Evolutionary conservation across 192 early-diverging fungal genomes (phyloP).

Genomic region (Linnemannia hyalina): DNA sequence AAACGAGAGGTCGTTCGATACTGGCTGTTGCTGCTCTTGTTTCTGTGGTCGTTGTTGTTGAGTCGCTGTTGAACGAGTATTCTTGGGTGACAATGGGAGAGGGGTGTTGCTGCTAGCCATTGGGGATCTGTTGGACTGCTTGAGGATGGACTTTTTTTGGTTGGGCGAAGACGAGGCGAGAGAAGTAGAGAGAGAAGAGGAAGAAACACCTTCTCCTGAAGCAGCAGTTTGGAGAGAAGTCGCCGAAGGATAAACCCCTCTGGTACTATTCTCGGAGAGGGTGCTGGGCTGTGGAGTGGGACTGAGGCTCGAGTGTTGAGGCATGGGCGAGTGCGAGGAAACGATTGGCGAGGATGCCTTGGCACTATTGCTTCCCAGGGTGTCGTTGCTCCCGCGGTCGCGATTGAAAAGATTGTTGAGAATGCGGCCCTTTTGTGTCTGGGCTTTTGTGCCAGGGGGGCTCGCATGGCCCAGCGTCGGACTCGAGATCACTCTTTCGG

Average conservation of each 20-base stretch:
- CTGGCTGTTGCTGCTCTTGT: conserved; percentile 1
- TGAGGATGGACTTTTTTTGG: conserved; percentile 20
- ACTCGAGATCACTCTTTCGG: conserved; percentile 22
- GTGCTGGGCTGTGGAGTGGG: background rate
- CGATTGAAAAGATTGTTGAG: conserved; percentile 23
- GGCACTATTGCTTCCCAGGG: background rate
- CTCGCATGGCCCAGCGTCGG: conserved; percentile 1
- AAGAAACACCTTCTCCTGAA: background rate
- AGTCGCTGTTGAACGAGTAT: background rate
- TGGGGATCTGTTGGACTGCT: background rate
- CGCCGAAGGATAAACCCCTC: background rate
- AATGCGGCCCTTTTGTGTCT: conserved; percentile 16
- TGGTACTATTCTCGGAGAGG: background rate
- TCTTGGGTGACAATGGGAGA: background rate
- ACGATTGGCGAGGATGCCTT: conserved; percentile 15
- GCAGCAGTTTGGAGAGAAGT: background rate
- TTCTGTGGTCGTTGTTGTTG: background rate
- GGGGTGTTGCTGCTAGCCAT: conserved; percentile 7
- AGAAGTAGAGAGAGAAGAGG: conserved; percentile 19
- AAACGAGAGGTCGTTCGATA: background rate
- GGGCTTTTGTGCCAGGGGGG: background rate
- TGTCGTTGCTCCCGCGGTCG: conserved; percentile 36
- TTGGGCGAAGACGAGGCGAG: background rate
- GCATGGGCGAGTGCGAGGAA: conserved; percentile 1
- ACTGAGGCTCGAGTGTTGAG: conserved; percentile 5